phyloP scores from a whole-genome alignment of 2,329 filamentous ascomycete species.

The Sporothrix humicola region DNA sequence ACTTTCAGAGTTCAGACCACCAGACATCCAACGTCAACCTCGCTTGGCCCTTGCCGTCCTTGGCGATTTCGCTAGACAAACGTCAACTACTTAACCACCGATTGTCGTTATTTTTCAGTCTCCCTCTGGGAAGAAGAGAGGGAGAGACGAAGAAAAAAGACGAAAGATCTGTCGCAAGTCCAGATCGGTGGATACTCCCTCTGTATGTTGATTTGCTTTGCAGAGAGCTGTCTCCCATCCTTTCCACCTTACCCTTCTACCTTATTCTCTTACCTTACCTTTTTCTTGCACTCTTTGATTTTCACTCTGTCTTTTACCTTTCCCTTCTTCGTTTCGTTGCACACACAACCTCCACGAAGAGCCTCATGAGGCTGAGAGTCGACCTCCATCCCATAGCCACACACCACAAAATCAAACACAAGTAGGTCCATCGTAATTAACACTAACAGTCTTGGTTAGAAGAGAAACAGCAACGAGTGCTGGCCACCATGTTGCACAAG shows the following conservation, averaged over 20 bases:
- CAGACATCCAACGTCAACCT: neutral
- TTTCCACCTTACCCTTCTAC: no score
- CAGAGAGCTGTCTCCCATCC: neutral
- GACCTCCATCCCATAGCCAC: neutral
- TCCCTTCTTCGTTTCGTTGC: neutral
- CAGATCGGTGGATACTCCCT: constrained; percentile 10
- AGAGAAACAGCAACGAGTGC: neutral
- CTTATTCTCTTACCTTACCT: neutral
- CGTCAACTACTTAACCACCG: constrained; percentile 27
- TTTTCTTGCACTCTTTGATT: neutral
- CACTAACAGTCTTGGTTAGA: constrained; percentile 11
- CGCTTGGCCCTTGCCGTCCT: constrained; percentile 31
- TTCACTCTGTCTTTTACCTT: neutral
- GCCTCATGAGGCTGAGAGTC: constrained; percentile 27
- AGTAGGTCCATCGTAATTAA: neutral
- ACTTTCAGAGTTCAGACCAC: neutral
- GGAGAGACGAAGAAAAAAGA: neutral
- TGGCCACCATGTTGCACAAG: neutral
- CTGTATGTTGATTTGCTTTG: neutral
- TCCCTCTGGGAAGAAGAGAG: neutral
- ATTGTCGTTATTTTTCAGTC: constrained; percentile 8
- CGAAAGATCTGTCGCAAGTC: neutral
- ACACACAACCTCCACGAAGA: neutral
- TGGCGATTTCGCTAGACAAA: constrained; percentile 26
- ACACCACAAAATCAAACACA: neutral